Evolutionary conservation across 352 stramenopile genomes (phyloP), one percentile per base, ranked within the genome.

Genomic region (Plasmopara halstedii): DNA sequence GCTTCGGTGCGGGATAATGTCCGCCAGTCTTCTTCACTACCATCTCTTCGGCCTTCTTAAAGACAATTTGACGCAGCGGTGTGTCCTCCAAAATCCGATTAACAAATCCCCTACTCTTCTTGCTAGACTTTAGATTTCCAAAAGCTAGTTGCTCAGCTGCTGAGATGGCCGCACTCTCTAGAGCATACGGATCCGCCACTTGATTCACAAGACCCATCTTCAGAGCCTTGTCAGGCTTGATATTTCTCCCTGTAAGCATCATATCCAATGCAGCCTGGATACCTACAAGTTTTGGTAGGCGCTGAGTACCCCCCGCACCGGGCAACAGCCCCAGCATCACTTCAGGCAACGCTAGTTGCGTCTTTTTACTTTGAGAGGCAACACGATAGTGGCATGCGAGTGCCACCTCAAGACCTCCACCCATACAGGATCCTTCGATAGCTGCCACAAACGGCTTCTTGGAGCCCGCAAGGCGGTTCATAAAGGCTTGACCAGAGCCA

Each of bases 311-410:
- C n/a, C 95, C 96, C 43, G 96, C 97, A 6, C 96, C 96, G 0
- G 96, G 96, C n/a, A 99, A 65, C 17, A 99, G 56, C 22, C 95
- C 96, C 19, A 99, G 71, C 81, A 98, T 97, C 22, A 98, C 94
- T 66, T 99, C 96, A 0, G 96, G 95, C 20, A 99, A 60, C 14
- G 92, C 91, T 14, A 99, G 61, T 55, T 98, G 95, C 27, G 95
- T 98, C 64, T 98, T 98, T 34, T 89, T 83, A 42, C 70, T 90
- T 51, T 96, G 88, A 31, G 87, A 95, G 13, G 92, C 96, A 35
- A 99, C 93, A 45, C 95, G 88, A 72, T 98, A 99, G 68, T 98
- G 91, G 65, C 95, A 99, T 63, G 95, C 96, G 33, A 99, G 74
- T 6, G 94, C 93, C 62, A 97, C 96, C 64, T 99, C 96, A 20